phyloP scores from a whole-genome alignment of 805 yeast species.

The Schwanniomyces yamadae region DNA sequence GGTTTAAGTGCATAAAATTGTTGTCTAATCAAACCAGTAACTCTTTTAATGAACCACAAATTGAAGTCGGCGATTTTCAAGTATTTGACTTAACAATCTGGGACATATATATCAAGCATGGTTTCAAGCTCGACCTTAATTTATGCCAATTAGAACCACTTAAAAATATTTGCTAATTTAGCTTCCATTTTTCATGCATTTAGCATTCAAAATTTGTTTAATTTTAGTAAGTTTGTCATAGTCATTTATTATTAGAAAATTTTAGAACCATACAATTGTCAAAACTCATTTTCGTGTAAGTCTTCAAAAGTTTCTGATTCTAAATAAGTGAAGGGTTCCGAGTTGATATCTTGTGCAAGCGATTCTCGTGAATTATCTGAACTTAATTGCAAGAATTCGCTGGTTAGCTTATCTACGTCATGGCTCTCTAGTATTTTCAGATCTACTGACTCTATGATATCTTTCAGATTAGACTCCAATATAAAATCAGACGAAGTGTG shows the following conservation, averaged over 20 bases:
- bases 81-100: slow-evolving; percentile 42
- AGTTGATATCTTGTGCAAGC: background rate
- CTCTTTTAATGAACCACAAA: slow-evolving; percentile 5
- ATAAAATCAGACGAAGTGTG: background rate
- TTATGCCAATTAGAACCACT: slow-evolving; percentile 32
- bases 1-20: slow-evolving; percentile 17
- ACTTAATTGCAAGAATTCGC: background rate
- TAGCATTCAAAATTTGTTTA: too few relatives aligned
- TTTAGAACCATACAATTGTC: too few relatives aligned
- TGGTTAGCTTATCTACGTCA: background rate
- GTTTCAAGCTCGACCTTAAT: slow-evolving; percentile 35
- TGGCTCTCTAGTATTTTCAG: background rate
- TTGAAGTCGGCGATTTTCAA: slow-evolving; percentile 39
- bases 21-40: slow-evolving; percentile 6
- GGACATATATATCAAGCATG: slow-evolving; percentile 40
- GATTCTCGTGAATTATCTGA: background rate
- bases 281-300: background rate
- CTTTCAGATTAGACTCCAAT: slow-evolving; percentile 2
- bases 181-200: too few relatives aligned
- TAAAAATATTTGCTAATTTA: slow-evolving; percentile 8
- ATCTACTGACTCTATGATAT: slow-evolving; percentile 1
- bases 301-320: slow-evolving; percentile 4
- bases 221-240: too few relatives aligned
- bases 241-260: too few relatives aligned
- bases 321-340: slow-evolving; percentile 7